Conservation (phyloP, 345 rosid species). For the Microthlaspi erraticum region DNA sequence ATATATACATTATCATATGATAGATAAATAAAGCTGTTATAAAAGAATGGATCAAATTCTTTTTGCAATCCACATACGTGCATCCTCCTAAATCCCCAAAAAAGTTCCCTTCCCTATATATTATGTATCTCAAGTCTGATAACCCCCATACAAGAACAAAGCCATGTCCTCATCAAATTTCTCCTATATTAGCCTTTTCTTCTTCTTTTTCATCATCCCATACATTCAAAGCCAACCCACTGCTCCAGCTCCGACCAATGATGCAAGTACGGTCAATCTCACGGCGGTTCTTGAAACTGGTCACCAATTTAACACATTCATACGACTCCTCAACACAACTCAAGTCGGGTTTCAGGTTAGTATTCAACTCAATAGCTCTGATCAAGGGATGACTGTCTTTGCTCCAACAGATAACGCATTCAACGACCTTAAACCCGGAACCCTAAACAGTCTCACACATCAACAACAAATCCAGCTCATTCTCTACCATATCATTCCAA, state of each 20-base stretch:
- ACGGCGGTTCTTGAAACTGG: conserved; percentile 65
- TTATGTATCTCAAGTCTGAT: background rate
- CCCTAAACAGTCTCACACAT: conserved; percentile 51
- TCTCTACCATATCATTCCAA: conserved; percentile 58
- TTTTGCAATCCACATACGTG: conserved; percentile 1
- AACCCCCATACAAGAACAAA: background rate
- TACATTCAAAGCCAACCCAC: conserved; percentile 16
- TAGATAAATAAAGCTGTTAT: background rate
- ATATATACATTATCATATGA: conserved; percentile 13
- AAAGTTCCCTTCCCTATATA: background rate
- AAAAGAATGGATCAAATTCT: background rate
- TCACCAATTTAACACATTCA: conserved; percentile 62
- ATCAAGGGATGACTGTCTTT: conserved; percentile 68
- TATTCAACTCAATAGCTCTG: conserved; percentile 69
- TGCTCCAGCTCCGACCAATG: conserved; percentile 57
- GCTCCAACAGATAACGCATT: conserved; percentile 85
- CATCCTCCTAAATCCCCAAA: background rate
- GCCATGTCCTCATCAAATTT: conserved; percentile 1
- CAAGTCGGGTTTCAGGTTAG: conserved; percentile 57
- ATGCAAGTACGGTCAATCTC: conserved; percentile 62
- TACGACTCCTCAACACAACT: conserved; percentile 56
- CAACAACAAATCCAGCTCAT: conserved; percentile 66
- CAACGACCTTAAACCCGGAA: conserved; percentile 57
- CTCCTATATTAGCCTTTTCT: background rate
- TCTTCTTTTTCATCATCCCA: background rate